A percentile compares a stretch with the other conserved stretches of the same genome.
These are phyloP conservation scores for Onygena corvina DNA, from an alignment of 2,329 filamentous ascomycete genomes.

Conservation along the genomic window DNA sequence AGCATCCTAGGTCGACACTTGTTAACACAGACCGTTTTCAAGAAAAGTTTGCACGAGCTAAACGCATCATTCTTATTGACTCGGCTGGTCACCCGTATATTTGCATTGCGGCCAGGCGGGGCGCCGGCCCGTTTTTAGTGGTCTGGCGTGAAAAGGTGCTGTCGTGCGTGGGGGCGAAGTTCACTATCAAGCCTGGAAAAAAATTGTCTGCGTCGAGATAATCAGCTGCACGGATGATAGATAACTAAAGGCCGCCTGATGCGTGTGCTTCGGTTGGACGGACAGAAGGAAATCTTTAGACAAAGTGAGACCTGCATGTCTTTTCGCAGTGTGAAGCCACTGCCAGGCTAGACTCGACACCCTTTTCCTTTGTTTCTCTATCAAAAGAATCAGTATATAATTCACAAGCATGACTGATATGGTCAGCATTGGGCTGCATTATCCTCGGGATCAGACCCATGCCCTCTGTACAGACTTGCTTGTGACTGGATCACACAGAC, in stretches of 20 bases:
- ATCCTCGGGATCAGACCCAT: neutral
- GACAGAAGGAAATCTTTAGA: neutral
- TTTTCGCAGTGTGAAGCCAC: no score
- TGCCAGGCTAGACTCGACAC: neutral
- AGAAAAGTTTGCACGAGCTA: neutral
- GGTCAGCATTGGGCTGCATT: neutral
- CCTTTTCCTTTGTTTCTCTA: neutral
- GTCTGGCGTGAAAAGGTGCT: neutral
- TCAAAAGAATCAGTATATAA: neutral
- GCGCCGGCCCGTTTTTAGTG: neutral
- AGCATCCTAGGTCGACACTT: neutral
- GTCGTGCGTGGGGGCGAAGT: conserved; percentile 3
- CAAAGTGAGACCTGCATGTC: no score
- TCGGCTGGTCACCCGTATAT: conserved; percentile 4
- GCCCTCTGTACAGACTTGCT: neutral
- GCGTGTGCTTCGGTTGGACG: neutral
- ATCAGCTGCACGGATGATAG: no score
- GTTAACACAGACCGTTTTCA: neutral
- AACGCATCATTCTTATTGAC: neutral
- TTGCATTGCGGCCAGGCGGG: neutral
- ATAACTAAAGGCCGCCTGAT: neutral
- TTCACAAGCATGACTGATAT: no score
- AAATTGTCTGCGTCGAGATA: neutral
- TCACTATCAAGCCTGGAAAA: neutral
- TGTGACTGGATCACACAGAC: neutral